Evolutionary conservation across 2,329 filamentous ascomycete genomes (phyloP).

Genomic region (Pestalotiopsis sp.): DNA sequence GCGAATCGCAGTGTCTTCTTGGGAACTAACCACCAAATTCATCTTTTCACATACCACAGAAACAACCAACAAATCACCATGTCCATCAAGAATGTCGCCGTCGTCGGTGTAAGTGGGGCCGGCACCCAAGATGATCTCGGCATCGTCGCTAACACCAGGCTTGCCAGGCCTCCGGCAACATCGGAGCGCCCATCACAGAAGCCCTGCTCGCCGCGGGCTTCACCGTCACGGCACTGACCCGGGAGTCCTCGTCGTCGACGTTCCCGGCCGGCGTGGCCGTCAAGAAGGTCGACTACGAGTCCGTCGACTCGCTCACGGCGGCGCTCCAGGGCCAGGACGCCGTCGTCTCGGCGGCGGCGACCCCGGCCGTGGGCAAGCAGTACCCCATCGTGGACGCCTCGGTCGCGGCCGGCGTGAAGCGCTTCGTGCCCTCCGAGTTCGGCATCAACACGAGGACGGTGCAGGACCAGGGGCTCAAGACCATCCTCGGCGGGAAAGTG

Average conservation of each 20-base stretch:
- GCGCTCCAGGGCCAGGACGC: constrained; percentile 58
- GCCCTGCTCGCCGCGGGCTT: constrained; percentile 38
- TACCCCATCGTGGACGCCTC: constrained; percentile 55
- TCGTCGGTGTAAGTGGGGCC: constrained; percentile 16
- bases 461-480: constrained; percentile 21
- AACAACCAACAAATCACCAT: background rate
- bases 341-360: constrained; percentile 51
- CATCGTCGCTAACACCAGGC: background rate
- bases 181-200: constrained; percentile 28
- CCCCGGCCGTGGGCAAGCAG: constrained; percentile 46
- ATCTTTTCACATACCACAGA: background rate
- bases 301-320: constrained; percentile 42
- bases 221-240: constrained; percentile 53
- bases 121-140: background rate
- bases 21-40: too few species aligned
- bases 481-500: constrained; percentile 29
- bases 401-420: constrained; percentile 56
- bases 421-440: constrained; percentile 61
- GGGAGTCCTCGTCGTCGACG: constrained; percentile 41
- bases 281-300: constrained; percentile 49
- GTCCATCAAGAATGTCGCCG: constrained; percentile 17
- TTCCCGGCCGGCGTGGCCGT: constrained; percentile 40
- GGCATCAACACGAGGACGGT: constrained; percentile 34
- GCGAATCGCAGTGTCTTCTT: background rate
- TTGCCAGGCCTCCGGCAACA: constrained; percentile 32